Base-by-base conservation (phyloP, 108 stramenopile genomes). In the Discostella pseudostelligera region DNA sequence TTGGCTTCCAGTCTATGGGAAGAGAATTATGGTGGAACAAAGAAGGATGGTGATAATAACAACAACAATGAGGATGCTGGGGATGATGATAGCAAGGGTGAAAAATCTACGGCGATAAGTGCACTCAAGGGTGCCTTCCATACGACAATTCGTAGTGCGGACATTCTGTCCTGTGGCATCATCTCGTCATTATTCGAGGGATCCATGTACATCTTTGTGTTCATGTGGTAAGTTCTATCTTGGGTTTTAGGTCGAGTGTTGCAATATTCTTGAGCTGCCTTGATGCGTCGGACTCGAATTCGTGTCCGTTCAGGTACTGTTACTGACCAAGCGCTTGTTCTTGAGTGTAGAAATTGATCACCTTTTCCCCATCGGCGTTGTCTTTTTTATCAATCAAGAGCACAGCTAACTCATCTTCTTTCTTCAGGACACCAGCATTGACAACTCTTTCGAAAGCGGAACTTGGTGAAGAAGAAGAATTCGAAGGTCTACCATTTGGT, bases 111-210 rank as follows among this genome's bases (percentile, higher is more conserved):
- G 1, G 74, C 74, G 8, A 17, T 24, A 0, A 62, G 67, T 17
- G 65, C 71, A 32, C 65, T 95, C 20, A 81, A 67, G 53, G 72
- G 76, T 47, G 94, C 92, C 2, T 75, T 83, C 44, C 29, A 47
- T 0, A 65, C 82, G 1, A 83, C 95, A 16, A 57, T 84, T 24
- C 63, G 73, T 8, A 90, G 82, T 55, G 70, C 79, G 8, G 83
- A 93, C 7, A 82, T 99, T 37, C 45, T 93, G 37, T 79, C 95
- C 37, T 88, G 86, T 67, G 91, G 91, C 10, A 70, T 89, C 21
- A 92, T 96, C 35, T 92, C 89, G 13, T 84, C 86, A 25, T 66
- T 96, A 14, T 99, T 97, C 78, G 98, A 99, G 72, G 97, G 94
- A 46, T 81, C 80, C 62, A 85, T 85, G 87, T 96, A 96, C 79